Percentiles rank a stretch among this genome's conserved stretches.
Conservation (phyloP, 208 protist genomes). For the Trichomonas tenax region DNA sequence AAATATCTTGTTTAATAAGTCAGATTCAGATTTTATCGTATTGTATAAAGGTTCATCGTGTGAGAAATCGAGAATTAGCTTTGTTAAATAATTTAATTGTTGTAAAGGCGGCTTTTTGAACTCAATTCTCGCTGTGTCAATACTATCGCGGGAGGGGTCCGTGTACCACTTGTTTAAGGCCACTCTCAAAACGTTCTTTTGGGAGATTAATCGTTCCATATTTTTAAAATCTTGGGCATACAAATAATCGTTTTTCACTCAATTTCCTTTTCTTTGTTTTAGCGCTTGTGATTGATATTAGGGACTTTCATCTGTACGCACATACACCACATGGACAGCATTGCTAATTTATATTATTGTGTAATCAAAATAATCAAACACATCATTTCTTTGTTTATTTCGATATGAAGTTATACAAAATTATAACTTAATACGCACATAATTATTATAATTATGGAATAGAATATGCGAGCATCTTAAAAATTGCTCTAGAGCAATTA, state of each 20-base stretch:
- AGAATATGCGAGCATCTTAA: no score
- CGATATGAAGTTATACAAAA: no score
- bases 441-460: no score
- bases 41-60: neutral
- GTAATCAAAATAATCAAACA: no score
- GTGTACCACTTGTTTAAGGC: neutral
- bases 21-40: neutral
- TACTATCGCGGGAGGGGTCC: neutral
- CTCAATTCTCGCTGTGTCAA: neutral
- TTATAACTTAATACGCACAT: no score
- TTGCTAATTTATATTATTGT: no score
- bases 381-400: no score
- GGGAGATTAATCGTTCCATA: neutral
- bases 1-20: neutral
- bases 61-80: neutral
- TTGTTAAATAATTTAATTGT: neutral
- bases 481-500: no score
- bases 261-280: neutral
- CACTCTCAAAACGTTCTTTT: neutral
- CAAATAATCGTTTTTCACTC: neutral
- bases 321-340: no score
- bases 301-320: no score
- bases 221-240: neutral
- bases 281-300: no score
- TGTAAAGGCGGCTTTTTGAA: neutral